A percentile compares a stretch with the other conserved stretches of the same genome.
Evolutionary conservation across 2,329 filamentous ascomycete genomes (phyloP).

Genomic region (Ascochyta koolunga): DNA sequence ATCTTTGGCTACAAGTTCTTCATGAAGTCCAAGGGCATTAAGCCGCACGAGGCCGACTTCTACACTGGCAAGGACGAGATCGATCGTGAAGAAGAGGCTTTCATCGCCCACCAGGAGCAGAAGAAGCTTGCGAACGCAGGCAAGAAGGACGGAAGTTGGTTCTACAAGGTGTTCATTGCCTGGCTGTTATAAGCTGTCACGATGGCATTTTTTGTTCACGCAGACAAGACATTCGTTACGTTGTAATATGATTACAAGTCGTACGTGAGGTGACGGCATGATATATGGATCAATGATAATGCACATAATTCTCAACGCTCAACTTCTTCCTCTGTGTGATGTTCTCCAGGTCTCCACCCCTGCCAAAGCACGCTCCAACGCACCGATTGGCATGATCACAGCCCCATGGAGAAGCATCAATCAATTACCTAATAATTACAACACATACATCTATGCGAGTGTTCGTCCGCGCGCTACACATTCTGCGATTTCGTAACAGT

Average conservation of each 20-base stretch:
- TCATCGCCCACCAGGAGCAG: constrained; percentile 62
- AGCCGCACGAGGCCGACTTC: constrained; percentile 68
- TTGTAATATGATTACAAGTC: background rate
- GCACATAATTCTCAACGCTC: background rate
- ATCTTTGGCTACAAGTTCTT: constrained; percentile 62
- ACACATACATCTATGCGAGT: constrained; percentile 1
- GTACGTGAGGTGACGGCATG: background rate
- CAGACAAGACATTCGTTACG: background rate
- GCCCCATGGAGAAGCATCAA: constrained; percentile 11
- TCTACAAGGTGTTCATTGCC: constrained; percentile 64
- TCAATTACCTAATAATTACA: constrained; percentile 13
- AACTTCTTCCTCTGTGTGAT: background rate
- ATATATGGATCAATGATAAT: background rate
- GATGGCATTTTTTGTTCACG: background rate
- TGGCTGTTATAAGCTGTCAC: constrained; percentile 62
- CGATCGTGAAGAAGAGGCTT: constrained; percentile 74
- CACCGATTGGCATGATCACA: background rate
- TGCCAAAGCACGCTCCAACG: background rate
- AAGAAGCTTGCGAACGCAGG: constrained; percentile 41
- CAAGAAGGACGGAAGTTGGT: constrained; percentile 52
- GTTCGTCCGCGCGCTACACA: background rate
- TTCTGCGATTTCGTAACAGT: constrained; percentile 8
- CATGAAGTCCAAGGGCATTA: constrained; percentile 49
- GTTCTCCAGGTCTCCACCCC: background rate
- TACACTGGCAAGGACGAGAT: constrained; percentile 75